A percentile compares a stretch with the other conserved stretches of the same genome.
These are phyloP conservation scores for Talaromyces marneffei DNA, from an alignment of 2,329 filamentous ascomycete genomes.

Conservation along the genomic window DNA sequence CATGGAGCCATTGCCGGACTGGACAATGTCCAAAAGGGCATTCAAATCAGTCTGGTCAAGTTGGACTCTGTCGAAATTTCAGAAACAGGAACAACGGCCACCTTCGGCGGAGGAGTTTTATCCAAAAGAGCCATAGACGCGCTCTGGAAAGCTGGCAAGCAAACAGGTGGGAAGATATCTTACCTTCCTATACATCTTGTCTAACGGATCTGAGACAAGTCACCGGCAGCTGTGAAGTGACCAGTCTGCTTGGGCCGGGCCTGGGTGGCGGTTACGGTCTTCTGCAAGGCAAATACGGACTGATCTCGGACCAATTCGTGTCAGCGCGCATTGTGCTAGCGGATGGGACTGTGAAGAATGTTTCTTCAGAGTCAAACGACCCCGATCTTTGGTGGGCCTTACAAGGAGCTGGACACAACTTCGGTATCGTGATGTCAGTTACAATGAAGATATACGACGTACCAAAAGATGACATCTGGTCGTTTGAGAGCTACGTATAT, in stretches of 20 bases:
- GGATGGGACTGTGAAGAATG: conserved; percentile 31
- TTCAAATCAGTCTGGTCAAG: neutral
- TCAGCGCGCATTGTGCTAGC: conserved; percentile 38
- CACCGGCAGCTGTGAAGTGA: neutral
- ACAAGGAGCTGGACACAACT: conserved; percentile 39
- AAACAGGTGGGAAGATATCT: neutral
- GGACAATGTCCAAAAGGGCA: neutral
- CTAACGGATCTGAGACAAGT: neutral
- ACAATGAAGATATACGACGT: conserved; percentile 27
- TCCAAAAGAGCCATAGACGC: neutral
- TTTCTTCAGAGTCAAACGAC: conserved; percentile 31
- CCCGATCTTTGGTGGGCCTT: conserved; percentile 41
- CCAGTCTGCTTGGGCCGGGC: conserved; percentile 4
- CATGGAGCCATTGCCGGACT: neutral
- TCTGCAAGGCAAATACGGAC: conserved; percentile 19
- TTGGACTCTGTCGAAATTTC: conserved; percentile 1
- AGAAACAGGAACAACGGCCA: neutral
- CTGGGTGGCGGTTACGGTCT: conserved; percentile 18
- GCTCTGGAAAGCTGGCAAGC: conserved; percentile 2
- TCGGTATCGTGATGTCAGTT: conserved; percentile 34
- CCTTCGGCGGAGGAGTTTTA: neutral
- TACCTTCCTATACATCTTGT: neutral
- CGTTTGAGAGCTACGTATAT: neutral
- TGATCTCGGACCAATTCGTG: conserved; percentile 38
- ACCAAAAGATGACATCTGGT: neutral